A percentile compares a stretch with the other conserved stretches of the same genome.
Evolutionary conservation across 2,329 filamentous ascomycete species (phyloP).

Genomic region (Apiospora phragmitis): DNA sequence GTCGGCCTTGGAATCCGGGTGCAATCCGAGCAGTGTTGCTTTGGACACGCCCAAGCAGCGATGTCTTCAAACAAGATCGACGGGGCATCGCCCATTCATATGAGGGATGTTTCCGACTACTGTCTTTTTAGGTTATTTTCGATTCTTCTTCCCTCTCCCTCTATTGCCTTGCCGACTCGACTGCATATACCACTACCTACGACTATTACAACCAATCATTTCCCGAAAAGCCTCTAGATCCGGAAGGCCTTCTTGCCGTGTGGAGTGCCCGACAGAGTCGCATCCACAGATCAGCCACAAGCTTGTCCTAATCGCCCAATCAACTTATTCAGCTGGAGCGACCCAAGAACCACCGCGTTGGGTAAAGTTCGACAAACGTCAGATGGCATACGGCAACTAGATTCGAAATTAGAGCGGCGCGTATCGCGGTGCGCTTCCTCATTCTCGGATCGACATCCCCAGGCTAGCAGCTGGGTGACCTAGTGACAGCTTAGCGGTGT

Average conservation of each 20-base stretch:
- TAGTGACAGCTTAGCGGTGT: not conserved
- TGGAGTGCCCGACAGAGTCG: slow-evolving; percentile 4
- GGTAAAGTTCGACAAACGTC: not conserved
- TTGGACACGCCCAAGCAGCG: not conserved
- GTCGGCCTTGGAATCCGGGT: not conserved
- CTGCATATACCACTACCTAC: not conserved
- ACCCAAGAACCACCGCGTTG: not conserved
- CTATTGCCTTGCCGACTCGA: not conserved
- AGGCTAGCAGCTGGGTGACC: not conserved
- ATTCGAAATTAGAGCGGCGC: not conserved
- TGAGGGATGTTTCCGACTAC: not conserved
- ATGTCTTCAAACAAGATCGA: not conserved
- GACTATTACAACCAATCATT: not conserved
- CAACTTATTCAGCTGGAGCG: not conserved
- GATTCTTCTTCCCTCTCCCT: not conserved
- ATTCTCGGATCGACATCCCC: not conserved
- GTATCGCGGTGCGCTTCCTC: not conserved
- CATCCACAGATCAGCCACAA: not conserved
- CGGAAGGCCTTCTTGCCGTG: slow-evolving; percentile 12
- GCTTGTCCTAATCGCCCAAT: not conserved
- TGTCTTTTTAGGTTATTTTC: not conserved
- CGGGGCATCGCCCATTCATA: not conserved
- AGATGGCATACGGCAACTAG: not conserved
- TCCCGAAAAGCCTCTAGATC: not conserved
- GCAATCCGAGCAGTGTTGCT: not conserved